These are phyloP conservation scores for Mucor racemosus DNA, from an alignment of 371 early-diverging fungal genomes.

Conservation along the genomic window DNA sequence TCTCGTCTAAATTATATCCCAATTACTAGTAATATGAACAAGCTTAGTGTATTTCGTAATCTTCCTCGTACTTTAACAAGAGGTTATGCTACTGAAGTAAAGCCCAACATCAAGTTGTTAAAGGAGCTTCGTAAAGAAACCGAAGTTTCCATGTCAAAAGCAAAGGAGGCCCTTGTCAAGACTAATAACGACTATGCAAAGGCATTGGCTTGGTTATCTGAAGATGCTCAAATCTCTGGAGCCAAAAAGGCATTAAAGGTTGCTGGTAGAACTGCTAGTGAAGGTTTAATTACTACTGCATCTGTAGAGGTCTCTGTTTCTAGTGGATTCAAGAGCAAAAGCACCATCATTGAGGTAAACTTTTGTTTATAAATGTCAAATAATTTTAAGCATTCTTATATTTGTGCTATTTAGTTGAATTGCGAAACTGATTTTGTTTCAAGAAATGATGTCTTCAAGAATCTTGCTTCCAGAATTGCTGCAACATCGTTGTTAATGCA, in stretches of 20 bases:
- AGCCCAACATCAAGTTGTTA: conserved; percentile 75
- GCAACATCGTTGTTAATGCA: conserved; percentile 63
- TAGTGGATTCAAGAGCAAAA: conserved; percentile 43
- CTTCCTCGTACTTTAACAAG: conserved; percentile 12
- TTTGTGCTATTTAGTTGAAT: conserved; percentile 63
- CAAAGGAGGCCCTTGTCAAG: conserved; percentile 82
- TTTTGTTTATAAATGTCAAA: too few species aligned
- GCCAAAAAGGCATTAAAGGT: conserved; percentile 72
- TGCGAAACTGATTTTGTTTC: conserved; percentile 97
- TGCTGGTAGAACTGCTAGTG: conserved; percentile 52
- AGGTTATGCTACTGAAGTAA: conserved; percentile 41
- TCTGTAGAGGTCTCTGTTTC: conserved; percentile 44
- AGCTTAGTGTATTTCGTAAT: conserved; percentile 14
- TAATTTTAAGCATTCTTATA: too few species aligned
- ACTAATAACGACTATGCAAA: conserved; percentile 75
- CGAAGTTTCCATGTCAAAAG: conserved; percentile 84
- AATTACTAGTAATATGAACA: conserved; percentile 12
- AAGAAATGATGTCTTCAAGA: conserved; percentile 79
- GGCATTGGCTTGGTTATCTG: conserved; percentile 85
- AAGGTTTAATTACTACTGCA: conserved; percentile 73
- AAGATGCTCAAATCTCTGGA: conserved; percentile 73
- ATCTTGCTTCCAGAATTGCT: conserved; percentile 76
- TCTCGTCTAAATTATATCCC: too few species aligned
- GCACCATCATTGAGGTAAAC: conserved; percentile 72
- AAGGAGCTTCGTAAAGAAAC: conserved; percentile 82